Conservation (phyloP, 208 protist genomes). For the Crithidia bombi region DNA sequence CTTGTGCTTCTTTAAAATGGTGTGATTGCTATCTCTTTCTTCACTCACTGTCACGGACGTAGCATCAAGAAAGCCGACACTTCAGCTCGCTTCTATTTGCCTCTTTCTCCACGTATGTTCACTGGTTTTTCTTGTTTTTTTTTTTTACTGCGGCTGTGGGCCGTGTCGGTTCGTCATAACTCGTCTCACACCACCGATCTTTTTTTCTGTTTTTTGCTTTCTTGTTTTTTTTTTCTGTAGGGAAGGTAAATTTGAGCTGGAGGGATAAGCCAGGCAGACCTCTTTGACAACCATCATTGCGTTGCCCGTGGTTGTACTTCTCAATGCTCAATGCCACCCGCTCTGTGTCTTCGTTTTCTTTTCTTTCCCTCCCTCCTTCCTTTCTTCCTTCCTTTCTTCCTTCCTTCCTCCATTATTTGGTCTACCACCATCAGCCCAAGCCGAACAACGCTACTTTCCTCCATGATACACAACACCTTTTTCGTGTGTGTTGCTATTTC, state of each 20-base stretch:
- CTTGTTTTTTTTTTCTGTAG: background rate
- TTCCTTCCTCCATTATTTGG: background rate
- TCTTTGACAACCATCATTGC: no score
- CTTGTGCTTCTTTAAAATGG: no score
- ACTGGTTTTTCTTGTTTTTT: background rate
- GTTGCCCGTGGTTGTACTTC: background rate
- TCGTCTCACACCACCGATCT: no score
- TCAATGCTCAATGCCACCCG: background rate
- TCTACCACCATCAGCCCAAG: background rate
- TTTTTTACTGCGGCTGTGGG: no score
- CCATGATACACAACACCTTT: background rate
- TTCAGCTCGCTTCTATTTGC: no score
- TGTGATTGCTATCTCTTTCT: no score
- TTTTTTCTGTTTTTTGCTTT: background rate
- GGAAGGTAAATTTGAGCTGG: no score
- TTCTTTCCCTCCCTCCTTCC: slow-evolving; percentile 3
- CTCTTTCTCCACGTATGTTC: no score
- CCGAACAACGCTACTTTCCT: background rate
- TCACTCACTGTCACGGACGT: no score
- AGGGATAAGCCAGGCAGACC: no score
- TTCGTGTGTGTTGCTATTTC: background rate
- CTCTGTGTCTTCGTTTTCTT: background rate
- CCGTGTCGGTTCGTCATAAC: no score
- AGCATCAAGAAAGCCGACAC: no score
- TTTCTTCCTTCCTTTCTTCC: slow-evolving; percentile 23